These are phyloP conservation scores for Fusarium nanum DNA, from an alignment of 2,329 filamentous ascomycete species.

Conservation along the genomic window DNA sequence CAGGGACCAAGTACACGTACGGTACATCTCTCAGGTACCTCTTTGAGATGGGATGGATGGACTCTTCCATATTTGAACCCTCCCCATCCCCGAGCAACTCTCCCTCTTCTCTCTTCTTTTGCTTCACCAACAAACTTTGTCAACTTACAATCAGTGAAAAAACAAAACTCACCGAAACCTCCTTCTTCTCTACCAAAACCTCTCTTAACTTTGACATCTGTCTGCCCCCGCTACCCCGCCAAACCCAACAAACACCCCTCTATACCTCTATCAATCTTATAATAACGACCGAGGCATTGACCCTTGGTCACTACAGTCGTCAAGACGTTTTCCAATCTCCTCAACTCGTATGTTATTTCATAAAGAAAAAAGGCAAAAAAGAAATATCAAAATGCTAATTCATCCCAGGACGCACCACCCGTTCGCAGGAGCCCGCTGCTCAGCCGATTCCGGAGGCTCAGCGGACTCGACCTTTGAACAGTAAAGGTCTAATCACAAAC, in stretches of 20 bases:
- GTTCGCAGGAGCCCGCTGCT: slow-evolving; percentile 96
- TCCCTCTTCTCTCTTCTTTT: slow-evolving; percentile 14
- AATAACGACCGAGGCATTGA: slow-evolving; percentile 62
- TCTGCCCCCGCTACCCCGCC: slow-evolving; percentile 44
- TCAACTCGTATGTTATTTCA: slow-evolving; percentile 82
- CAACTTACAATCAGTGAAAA: slow-evolving; percentile 22
- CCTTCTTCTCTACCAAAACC: slow-evolving; percentile 10
- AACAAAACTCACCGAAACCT: slow-evolving; percentile 2
- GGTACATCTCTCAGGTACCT: slow-evolving; percentile 7
- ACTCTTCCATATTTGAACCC: slow-evolving; percentile 40
- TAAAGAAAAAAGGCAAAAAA: not conserved
- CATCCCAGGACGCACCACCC: slow-evolving; percentile 84
- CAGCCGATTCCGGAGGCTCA: slow-evolving; percentile 86
- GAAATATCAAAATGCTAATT: slow-evolving; percentile 43
- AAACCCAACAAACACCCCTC: slow-evolving; percentile 37
- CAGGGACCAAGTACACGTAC: not conserved
- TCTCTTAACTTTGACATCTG: slow-evolving; percentile 24
- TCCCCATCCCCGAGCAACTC: slow-evolving; percentile 23
- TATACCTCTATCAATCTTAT: slow-evolving; percentile 43
- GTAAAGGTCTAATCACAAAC: slow-evolving; percentile 60
- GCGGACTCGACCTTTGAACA: slow-evolving; percentile 72
- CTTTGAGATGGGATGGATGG: not conserved
- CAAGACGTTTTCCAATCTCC: slow-evolving; percentile 99
- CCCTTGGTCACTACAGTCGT: slow-evolving; percentile 71
- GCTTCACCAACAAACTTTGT: slow-evolving; percentile 29